phyloP scores from a whole-genome alignment of 495 filamentous ascomycete genomes.

The Daldinia childiae region DNA sequence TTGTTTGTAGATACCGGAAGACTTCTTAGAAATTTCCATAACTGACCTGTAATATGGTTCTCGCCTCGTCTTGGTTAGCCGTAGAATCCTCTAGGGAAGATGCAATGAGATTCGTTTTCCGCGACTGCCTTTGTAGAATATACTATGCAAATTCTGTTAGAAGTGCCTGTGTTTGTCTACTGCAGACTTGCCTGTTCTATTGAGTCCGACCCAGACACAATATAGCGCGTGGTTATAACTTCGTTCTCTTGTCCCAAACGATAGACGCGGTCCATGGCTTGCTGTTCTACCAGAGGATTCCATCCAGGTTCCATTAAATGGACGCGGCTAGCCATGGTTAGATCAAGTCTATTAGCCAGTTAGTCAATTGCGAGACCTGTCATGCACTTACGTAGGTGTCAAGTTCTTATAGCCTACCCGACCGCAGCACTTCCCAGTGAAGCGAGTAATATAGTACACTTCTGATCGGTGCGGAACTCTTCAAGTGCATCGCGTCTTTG shows the following conservation, averaged over 20 bases:
- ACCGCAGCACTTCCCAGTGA: constrained; percentile 60
- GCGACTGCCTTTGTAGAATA: constrained; percentile 9
- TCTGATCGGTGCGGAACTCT: constrained; percentile 44
- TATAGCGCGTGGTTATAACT: constrained; percentile 54
- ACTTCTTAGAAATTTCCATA: neutral
- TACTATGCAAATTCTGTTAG: constrained; percentile 8
- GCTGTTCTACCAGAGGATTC: constrained; percentile 60
- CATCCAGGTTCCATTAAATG: constrained; percentile 60
- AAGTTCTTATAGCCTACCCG: constrained; percentile 48
- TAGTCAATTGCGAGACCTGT: neutral
- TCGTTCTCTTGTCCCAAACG: constrained; percentile 55
- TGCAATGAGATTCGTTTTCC: constrained; percentile 15
- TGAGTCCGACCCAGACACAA: constrained; percentile 40
- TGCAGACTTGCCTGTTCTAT: constrained; percentile 56
- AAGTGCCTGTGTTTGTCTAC: neutral
- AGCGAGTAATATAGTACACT: constrained; percentile 53
- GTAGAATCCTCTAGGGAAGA: constrained; percentile 14
- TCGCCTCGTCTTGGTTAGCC: neutral
- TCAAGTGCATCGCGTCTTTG: constrained; percentile 49
- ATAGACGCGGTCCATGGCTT: constrained; percentile 56
- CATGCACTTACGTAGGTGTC: neutral
- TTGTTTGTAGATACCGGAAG: neutral
- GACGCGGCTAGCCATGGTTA: constrained; percentile 55
- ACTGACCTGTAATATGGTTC: constrained; percentile 18
- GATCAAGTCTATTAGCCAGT: constrained; percentile 49